phyloP scores from a whole-genome alignment of 495 filamentous ascomycete genomes.

The Aspergillus wentii region DNA sequence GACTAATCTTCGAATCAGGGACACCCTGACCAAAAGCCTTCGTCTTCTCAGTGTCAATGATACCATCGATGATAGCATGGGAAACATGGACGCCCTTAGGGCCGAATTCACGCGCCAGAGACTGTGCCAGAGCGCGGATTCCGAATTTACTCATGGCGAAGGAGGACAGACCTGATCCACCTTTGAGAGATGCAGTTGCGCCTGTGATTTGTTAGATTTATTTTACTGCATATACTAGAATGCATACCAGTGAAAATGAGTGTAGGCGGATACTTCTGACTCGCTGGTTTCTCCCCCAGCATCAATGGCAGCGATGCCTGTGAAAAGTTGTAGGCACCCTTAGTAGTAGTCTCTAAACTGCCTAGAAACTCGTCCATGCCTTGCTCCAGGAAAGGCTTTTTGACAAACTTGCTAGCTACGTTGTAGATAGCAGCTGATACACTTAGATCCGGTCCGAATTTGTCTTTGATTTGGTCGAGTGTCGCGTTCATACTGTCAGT shows the following conservation, averaged over 20 bases:
- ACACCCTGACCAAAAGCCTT: slow-evolving; percentile 47
- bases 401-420: slow-evolving; percentile 51
- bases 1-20: slow-evolving; percentile 59
- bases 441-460: slow-evolving; percentile 30
- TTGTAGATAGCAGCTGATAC: slow-evolving; percentile 70
- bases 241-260: slow-evolving; percentile 57
- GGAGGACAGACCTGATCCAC: slow-evolving; percentile 51
- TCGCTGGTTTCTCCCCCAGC: slow-evolving; percentile 34
- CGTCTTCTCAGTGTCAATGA: slow-evolving; percentile 67
- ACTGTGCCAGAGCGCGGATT: slow-evolving; percentile 59
- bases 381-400: slow-evolving; percentile 65
- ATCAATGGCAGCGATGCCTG: slow-evolving; percentile 60
- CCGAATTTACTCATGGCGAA: slow-evolving; percentile 73
- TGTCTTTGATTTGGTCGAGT: slow-evolving; percentile 50
- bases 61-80: slow-evolving; percentile 69
- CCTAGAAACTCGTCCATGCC: slow-evolving; percentile 49
- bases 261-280: slow-evolving; percentile 52
- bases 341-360: slow-evolving; percentile 36
- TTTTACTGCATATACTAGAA: background rate
- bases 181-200: slow-evolving; percentile 66
- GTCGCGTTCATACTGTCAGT: slow-evolving; percentile 46
- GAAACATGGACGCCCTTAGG: slow-evolving; percentile 73
- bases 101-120: slow-evolving; percentile 69
- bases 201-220: slow-evolving; percentile 23
- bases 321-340: slow-evolving; percentile 65